Percentiles rank a stretch among this genome's conserved stretches.
These are phyloP conservation scores for Sonneratia alba DNA, from an alignment of 345 rosid genomes.

Conservation along the genomic window DNA sequence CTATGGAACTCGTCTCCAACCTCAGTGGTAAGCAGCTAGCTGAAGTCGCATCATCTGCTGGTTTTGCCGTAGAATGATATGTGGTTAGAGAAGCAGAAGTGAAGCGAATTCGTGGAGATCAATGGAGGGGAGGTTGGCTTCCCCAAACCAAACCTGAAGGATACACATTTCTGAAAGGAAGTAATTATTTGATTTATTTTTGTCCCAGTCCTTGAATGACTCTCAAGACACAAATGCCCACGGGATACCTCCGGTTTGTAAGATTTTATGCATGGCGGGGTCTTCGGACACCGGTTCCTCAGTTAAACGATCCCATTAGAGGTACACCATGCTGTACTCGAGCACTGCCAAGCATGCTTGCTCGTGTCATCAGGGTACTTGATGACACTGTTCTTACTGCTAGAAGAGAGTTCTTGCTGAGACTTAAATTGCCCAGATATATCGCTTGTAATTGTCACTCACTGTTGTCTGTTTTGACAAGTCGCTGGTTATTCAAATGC, in stretches of 20 bases:
- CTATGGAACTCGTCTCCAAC: constrained; percentile 67
- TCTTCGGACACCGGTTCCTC: neutral
- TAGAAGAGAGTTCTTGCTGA: no score
- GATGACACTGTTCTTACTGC: no score
- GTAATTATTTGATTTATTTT: neutral
- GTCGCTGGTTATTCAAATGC: no score
- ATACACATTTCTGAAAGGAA: neutral
- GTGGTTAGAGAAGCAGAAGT: neutral
- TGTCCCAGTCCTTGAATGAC: neutral
- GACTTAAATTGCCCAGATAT: no score
- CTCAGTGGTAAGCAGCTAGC: constrained; percentile 46
- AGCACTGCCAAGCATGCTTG: neutral
- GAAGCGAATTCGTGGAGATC: neutral
- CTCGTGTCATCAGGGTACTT: no score
- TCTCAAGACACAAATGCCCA: neutral
- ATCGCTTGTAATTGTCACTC: no score
- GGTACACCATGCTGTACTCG: neutral
- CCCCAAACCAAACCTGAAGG: neutral
- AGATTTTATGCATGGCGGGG: neutral
- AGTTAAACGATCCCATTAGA: neutral
- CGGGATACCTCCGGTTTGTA: neutral
- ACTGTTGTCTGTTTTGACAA: no score
- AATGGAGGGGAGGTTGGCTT: neutral
- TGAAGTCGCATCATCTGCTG: constrained; percentile 44
- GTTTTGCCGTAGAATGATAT: constrained; percentile 16